phyloP scores from a whole-genome alignment of 2,329 filamentous ascomycete species.

The Colletotrichum gloeosporioides region DNA sequence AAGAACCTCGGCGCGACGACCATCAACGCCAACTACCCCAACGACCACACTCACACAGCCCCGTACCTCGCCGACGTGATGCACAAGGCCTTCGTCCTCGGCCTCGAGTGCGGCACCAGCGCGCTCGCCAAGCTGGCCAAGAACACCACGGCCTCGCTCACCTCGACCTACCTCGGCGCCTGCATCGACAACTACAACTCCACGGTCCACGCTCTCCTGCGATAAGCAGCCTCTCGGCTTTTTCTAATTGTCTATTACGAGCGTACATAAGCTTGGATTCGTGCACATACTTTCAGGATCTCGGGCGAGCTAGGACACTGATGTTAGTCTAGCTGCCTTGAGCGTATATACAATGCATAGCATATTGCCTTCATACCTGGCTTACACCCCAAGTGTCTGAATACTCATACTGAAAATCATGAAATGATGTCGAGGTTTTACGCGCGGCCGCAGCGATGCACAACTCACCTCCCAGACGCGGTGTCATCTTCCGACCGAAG shows the following conservation, averaged over 20 bases:
- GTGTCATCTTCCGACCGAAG: not conserved
- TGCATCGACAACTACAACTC: slow-evolving; percentile 29
- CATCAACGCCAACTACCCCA: slow-evolving; percentile 60
- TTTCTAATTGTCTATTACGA: not conserved
- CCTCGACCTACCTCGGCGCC: slow-evolving; percentile 30
- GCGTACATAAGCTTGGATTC: not conserved
- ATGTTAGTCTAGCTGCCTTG: not conserved
- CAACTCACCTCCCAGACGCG: not conserved
- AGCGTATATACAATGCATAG: not conserved
- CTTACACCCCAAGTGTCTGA: not conserved
- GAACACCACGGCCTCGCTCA: slow-evolving; percentile 37
- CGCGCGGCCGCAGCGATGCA: not conserved
- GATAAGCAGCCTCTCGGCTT: not conserved
- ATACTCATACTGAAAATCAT: not conserved
- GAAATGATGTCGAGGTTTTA: not conserved
- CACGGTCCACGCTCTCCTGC: slow-evolving; percentile 17
- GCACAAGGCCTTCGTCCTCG: slow-evolving; percentile 63
- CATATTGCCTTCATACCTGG: not conserved
- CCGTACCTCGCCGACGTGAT: slow-evolving; percentile 60
- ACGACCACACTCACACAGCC: slow-evolving; percentile 69
- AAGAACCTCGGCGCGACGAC: slow-evolving; percentile 50
- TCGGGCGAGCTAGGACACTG: not conserved
- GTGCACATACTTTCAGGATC: not conserved
- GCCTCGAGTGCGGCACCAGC: slow-evolving; percentile 52
- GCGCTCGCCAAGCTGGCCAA: slow-evolving; percentile 37